Base-by-base conservation (phyloP, 2,329 filamentous ascomycete genomes). In the Fusarium illudens region DNA sequence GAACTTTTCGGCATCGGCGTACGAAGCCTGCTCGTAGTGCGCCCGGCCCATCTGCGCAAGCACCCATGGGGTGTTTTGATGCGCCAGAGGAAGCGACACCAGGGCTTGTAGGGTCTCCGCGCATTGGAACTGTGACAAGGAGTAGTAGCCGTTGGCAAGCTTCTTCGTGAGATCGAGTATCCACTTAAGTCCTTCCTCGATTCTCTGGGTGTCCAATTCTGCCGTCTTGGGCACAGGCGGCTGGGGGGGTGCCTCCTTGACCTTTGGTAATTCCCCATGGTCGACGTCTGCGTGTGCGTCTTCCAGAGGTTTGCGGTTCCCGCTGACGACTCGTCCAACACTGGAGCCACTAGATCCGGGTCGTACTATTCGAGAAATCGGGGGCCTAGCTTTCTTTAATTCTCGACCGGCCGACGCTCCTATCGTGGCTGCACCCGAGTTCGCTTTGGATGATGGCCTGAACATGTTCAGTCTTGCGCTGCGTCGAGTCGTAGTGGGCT, bases 61-160 rank as follows among this genome's bases (percentile, higher is more conserved):
- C 13, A 97, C 93, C 92, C 94, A 98, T 1, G 96, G 93, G 2
- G 95, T 97, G 65, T 97, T 94, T 71, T 93, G 89, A 73, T 98
- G 95, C 6, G 84, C 81, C 29, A 87, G 82, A 2, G 93, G 90
- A 19, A 99, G 82, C 0, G 88, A 85, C 62, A 86, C 86, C 76
- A 95, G 94, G 3, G 89, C 84, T 64, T 92, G 87, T 48, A 97
- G 81, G 2, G 96, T 92, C 62, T 96, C 90, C 20, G 87, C 83
- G 69, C 92, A 93, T 71, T 91, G 90, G 76, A 93, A 99, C 50
- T 90, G 91, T 13, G 90, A 90, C 48, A 97, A 83, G 6, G 90
- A 86, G 71, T 91, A 90, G 78, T 95, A 96, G 0, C 92, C 95
- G 27, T 86, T 87, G 15, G 92, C 95, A 50, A 97, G 85, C 77